Evolutionary conservation across 2,329 filamentous ascomycete genomes (phyloP), one percentile per base, ranked within the genome.

Genomic region (Xylaria sp.): DNA sequence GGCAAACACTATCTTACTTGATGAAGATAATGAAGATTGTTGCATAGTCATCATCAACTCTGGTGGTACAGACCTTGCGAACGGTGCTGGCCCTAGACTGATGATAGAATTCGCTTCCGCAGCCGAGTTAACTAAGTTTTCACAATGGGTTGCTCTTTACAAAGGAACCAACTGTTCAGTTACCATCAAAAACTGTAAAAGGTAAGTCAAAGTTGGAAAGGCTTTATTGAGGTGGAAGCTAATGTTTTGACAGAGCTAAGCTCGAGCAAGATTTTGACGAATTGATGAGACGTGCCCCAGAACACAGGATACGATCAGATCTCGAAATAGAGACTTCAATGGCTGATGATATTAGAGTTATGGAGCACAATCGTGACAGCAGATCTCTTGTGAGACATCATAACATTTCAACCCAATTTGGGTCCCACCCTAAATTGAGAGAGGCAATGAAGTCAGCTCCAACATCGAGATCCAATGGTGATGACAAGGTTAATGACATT

Each of bases 261-360:
- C 70, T 75, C 47, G 59, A 71, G 44, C 64, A 66, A 9, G 57
- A 65, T 32, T 62, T 76, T 27, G 10, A 59, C 4, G 53, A 72
- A 13, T 25, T 71, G 63, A 60, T 72, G 8, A 16, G 12, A 42
- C 50, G 62, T 42, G 72, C 73, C 13, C 48, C 5, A 1, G 47
- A 2, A 9, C 67, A 25, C 27, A 71, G 27, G 13, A 25, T 65
- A 21, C 16, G 65, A 27, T 67, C 37, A 42, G 71, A 74, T 21
- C 25, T 42, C n/a, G 54, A 72, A 2, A 9, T 13, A 18, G 21
- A 8, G 8, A 10, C 18, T 18, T 13, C 6, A 9, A 29, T 63
- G 18, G 70, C 63, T 9, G 75, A 75, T 42, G 75, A 75, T 47
- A 55, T 79, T 12, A 72, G 60, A 32, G 66, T 78, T 23, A 75